Evolutionary conservation across 371 early-diverging fungal genomes (phyloP).

Genomic region (Rhizomucor pusillus): DNA sequence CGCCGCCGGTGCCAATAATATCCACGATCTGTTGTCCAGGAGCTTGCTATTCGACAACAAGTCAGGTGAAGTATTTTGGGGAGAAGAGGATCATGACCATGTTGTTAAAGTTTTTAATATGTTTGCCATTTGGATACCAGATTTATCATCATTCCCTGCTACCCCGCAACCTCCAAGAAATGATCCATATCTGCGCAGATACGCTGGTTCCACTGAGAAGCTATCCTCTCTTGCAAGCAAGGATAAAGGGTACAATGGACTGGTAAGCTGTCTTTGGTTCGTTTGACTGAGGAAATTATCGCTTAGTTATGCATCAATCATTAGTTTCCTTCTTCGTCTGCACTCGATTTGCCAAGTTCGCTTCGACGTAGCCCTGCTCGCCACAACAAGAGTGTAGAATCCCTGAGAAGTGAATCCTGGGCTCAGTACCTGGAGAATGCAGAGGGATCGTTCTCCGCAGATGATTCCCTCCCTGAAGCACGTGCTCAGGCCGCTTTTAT

Average conservation of each 20-base stretch:
- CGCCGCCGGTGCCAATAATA: constrained; percentile 2
- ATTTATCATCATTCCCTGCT: too few relatives aligned
- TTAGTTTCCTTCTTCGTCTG: constrained; percentile 40
- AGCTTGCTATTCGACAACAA: constrained; percentile 6
- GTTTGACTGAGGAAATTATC: too few relatives aligned
- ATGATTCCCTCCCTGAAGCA: constrained; percentile 13
- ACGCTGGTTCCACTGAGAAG: constrained; percentile 20
- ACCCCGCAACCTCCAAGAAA: too few relatives aligned
- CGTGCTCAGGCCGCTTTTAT: constrained; percentile 31
- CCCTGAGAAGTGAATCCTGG: constrained; percentile 48
- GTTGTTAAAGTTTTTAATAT: too few relatives aligned
- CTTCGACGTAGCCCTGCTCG: constrained; percentile 23
- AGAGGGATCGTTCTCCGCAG: constrained; percentile 2
- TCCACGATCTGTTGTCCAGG: constrained; percentile 9
- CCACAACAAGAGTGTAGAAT: constrained; percentile 39
- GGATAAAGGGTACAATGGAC: constrained; percentile 18
- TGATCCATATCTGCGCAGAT: constrained; percentile 17
- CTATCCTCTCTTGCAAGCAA: constrained; percentile 13
- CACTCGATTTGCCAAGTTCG: constrained; percentile 39
- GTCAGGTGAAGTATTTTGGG: neutral
- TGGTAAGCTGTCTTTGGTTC: too few relatives aligned
- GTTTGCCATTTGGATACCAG: too few relatives aligned
- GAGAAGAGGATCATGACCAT: neutral
- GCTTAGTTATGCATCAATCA: neutral
- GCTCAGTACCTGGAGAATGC: constrained; percentile 38